phyloP scores from a whole-genome alignment of 179 eudicot species.

The Spinacia oleracea region DNA sequence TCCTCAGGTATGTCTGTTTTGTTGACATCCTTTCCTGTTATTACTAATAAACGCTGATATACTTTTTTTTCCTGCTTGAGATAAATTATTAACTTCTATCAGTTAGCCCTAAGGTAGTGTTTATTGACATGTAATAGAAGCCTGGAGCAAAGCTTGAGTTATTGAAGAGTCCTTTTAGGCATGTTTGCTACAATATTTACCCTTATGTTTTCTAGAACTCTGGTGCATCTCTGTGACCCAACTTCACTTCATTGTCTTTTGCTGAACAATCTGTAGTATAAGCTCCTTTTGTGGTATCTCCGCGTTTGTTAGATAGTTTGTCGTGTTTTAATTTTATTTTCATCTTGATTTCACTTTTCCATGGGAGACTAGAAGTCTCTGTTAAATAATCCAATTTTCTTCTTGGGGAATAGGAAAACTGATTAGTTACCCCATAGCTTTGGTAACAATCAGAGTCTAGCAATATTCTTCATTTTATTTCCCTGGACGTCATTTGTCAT shows the following conservation, averaged over 20 bases:
- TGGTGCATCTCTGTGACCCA: not conserved
- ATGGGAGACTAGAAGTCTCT: not conserved
- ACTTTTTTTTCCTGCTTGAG: not conserved
- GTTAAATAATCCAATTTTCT: not conserved
- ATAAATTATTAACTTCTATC: not conserved
- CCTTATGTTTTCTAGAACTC: not conserved
- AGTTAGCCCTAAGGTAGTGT: not conserved
- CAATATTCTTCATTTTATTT: not conserved
- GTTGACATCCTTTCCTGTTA: conserved; percentile 1
- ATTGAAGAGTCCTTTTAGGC: not conserved
- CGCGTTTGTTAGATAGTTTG: not conserved
- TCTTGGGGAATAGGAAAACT: not conserved
- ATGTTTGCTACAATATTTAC: not conserved
- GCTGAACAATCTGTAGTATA: not conserved
- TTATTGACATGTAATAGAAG: not conserved
- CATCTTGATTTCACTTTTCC: not conserved
- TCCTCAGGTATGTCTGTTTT: conserved; percentile 66
- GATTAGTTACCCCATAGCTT: not conserved
- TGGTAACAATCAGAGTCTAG: not conserved
- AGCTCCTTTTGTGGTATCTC: not conserved
- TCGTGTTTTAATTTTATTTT: not conserved
- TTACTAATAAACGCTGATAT: not conserved
- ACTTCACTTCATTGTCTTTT: not conserved
- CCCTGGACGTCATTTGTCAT: not conserved
- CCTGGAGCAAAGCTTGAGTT: not conserved